These are phyloP conservation scores for Coniochaeta ligniaria DNA, from an alignment of 2,329 filamentous ascomycete genomes.

Conservation along the genomic window DNA sequence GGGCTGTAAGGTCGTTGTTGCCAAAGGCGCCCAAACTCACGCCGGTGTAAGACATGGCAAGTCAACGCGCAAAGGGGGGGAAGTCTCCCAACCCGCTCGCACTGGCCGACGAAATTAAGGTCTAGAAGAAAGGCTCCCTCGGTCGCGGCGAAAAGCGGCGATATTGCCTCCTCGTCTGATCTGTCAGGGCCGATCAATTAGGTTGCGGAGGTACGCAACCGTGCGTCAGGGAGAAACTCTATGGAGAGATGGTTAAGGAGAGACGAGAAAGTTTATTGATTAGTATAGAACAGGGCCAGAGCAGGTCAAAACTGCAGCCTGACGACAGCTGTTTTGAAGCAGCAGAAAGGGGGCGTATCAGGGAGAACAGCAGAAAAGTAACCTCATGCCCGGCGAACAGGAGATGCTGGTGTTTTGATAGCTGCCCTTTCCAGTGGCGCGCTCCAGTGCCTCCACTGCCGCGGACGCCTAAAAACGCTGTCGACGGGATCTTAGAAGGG, in stretches of 20 bases:
- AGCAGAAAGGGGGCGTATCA: not conserved
- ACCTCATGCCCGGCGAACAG: not conserved
- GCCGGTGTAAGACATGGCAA: conserved; percentile 34
- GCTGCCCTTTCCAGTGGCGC: not conserved
- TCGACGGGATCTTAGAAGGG: conserved; percentile 1
- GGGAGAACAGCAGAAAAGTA: not conserved
- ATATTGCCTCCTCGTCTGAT: not conserved
- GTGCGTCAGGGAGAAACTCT: not conserved
- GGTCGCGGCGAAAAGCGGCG: not conserved
- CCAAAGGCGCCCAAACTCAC: conserved; percentile 30
- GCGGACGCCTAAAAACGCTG: not conserved
- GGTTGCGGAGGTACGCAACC: not conserved
- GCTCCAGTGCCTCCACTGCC: not conserved
- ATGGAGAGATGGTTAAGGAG: not conserved
- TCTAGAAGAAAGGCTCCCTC: not conserved
- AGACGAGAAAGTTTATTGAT: not conserved
- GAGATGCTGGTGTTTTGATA: not conserved
- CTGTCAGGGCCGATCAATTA: not conserved
- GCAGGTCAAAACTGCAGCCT: not conserved
- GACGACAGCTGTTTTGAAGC: not conserved
- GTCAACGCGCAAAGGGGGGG: not conserved
- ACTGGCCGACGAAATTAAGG: not conserved
- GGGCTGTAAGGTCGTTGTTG: conserved; percentile 42
- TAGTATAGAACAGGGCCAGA: not conserved
- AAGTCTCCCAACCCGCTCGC: not conserved